Evolutionary conservation across 495 filamentous ascomycete species (phyloP).

Genomic region (Xylaria telfairii): DNA sequence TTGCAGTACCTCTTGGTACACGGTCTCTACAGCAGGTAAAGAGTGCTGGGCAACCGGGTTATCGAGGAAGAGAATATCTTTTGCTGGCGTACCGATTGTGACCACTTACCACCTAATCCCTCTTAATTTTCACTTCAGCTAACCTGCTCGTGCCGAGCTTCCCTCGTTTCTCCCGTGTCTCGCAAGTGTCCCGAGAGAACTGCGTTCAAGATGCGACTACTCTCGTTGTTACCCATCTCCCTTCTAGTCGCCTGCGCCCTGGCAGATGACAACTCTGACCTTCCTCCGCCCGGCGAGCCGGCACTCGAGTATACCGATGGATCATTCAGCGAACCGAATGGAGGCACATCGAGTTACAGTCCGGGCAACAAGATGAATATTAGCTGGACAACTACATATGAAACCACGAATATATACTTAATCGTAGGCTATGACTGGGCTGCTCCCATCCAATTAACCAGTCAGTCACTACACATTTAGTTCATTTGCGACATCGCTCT

Average conservation of each 20-base stretch:
- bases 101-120: constrained; percentile 4
- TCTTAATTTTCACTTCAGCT: neutral
- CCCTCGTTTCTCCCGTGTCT: neutral
- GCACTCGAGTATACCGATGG: constrained; percentile 30
- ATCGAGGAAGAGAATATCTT: neutral
- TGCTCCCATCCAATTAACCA: constrained; percentile 28
- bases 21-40: neutral
- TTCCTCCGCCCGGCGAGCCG: constrained; percentile 31
- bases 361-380: constrained; percentile 32
- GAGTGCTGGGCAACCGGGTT: neutral
- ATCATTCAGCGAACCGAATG: constrained; percentile 30
- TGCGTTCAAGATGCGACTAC: constrained; percentile 30
- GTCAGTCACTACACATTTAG: constrained; percentile 23
- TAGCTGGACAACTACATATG: constrained; percentile 35
- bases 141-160: constrained; percentile 3
- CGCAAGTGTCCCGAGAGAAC: neutral
- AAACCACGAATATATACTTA: constrained; percentile 36
- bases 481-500: neutral
- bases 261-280: constrained; percentile 30
- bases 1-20: too few species aligned
- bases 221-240: constrained; percentile 27
- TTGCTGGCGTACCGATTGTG: neutral
- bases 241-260: constrained; percentile 23
- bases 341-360: constrained; percentile 26
- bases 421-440: constrained; percentile 31